Evolutionary conservation across 305 asterid genomes (phyloP), one percentile per base, ranked within the genome.

Genomic region (Fraxinus velutina): DNA sequence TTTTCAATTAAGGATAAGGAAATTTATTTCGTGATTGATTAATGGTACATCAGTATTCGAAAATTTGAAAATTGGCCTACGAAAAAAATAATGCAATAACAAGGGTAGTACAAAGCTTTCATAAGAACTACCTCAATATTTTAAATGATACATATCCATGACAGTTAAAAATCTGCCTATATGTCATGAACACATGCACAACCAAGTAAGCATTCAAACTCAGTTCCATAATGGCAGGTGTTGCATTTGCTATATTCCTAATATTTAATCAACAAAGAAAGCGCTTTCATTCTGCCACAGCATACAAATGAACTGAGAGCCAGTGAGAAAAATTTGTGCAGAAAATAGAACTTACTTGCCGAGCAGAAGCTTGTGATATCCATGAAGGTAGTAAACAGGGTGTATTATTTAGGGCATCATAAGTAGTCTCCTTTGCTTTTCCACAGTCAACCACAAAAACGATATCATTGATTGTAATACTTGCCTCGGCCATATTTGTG

Each of bases 401-500:
- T 12, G 99, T 94, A 84, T 92, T 91, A 80, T 92, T 92, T 22
- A 96, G 87, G 78, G 99, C 99, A 87, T 96, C 98, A 81, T 96
- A 96, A 76, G 98, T 90, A 7, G 99, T 96, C 90, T 96, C 99
- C 91, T 96, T 96, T 50, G 99, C 98, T 91, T 96, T 96, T 79
- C 99, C 99, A 85, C 99, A 96, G 86, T 96, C 99, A 47, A 96
- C 96, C 87, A 96, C 99, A 88, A 92, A 96, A 68, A 94, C 99
- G n/a, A 96, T 74, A 83, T 96, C 99, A 82, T 96, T 96, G 84
- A 96, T 96, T 68, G 99, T 96, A 87, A 96, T 96, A 91, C 99
- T 96, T 79, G 99, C 99, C 90, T 96, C 99, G 1, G 99, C 99
- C 99, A 96, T 96, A 88, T 96, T 96, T 19, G 99, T 96, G 78